Percentiles rank a stretch among this genome's conserved stretches.
Conservation (phyloP, 73 alveolate species). For the Tetrahymena malaccensis region DNA sequence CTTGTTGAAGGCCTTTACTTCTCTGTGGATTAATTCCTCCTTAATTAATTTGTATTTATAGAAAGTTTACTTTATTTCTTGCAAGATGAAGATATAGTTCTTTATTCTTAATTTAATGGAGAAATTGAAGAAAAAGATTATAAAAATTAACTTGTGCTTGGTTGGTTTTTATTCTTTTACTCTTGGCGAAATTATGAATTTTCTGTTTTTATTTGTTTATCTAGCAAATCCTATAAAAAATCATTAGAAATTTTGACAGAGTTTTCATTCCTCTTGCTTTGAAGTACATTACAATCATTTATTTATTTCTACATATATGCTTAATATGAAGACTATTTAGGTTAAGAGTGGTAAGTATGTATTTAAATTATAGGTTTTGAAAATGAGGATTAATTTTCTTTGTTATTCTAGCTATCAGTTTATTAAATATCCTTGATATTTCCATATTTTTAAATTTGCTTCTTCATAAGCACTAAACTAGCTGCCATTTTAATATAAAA, state of each 20-base stretch:
- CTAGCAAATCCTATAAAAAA: neutral
- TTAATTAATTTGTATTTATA: neutral
- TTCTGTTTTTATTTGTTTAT: neutral
- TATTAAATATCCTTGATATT: neutral
- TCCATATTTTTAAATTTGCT: neutral
- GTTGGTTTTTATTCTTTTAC: neutral
- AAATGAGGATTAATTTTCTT: neutral
- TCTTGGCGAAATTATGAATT: neutral
- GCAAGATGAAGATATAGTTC: neutral
- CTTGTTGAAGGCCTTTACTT: neutral
- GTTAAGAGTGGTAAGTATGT: neutral
- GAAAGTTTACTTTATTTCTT: neutral
- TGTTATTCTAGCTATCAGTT: neutral
- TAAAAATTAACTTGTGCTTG: neutral
- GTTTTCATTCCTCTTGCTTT: neutral
- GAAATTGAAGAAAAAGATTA: neutral
- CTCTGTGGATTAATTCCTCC: neutral
- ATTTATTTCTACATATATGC: neutral
- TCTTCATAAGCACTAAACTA: neutral
- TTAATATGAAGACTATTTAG: neutral
- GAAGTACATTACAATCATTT: neutral
- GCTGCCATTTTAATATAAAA: neutral
- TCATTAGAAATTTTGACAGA: neutral
- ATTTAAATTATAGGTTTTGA: neutral
- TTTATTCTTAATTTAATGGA: neutral